Base-by-base conservation (phyloP, 257 asterid species). In the Gentiana straminea region DNA sequence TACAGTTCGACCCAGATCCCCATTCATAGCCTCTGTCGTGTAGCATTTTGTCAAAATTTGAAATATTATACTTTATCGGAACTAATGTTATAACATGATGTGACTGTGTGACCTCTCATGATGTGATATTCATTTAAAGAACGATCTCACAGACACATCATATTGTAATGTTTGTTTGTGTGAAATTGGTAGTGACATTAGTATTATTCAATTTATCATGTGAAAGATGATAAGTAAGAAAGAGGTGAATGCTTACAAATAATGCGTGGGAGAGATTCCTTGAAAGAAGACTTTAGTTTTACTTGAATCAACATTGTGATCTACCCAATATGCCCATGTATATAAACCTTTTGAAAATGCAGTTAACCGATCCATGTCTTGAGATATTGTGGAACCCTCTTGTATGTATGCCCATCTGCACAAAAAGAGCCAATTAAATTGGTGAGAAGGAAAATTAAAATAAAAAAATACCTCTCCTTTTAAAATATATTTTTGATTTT, bases 211-310 rank as follows among this genome's bases (percentile, higher is more conserved):
- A 13, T 50, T 6, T 11, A 50, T 0, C 1, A 1, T 5, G 8
- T 1, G 5, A 7, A n/a, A 13, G 33, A 15, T 6, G 4, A 35
- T 24, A 24, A 5, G 15, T 51, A 12, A 12, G 15, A 1, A 51
- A 51, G 4, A 51, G 7, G 15, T 51, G 54, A 51, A 24, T 35
- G 15, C 60, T 54, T 47, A 69, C 75, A 41, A 48, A 6, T 13
- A 51, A 38, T 71, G 77, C 49, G 66, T 72, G 12, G 73, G 73
- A n/a, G 72, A 72, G 13, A 67, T 73, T 4, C 72, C 72, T 53
- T 71, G 77, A 55, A 71, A 62, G 57, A 71, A 62, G n/a, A 72
- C 33, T 58, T 51, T 58, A 9, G 64, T 56, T 44, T 52, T 52
- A 33, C 12, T 52, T 33, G 56, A 8, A 52, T 52, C 56, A 52